Conservation (phyloP, 164 flowering plant genomes). For the Hamamelis virginiana region DNA sequence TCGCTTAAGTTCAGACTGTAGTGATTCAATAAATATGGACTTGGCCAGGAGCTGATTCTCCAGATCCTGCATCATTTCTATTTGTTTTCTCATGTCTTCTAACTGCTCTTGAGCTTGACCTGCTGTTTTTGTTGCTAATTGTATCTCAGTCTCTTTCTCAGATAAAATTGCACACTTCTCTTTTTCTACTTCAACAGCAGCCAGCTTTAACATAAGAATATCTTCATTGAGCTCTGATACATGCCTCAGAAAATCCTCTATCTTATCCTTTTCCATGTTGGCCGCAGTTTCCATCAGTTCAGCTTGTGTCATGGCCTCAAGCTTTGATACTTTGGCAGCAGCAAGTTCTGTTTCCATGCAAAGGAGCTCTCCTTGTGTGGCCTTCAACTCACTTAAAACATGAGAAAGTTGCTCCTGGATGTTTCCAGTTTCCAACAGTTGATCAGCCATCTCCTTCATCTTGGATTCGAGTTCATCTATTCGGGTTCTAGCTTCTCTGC, state of each 20-base stretch:
- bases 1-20: conserved; percentile 35
- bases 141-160: conserved; percentile 34
- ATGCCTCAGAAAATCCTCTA: conserved; percentile 34
- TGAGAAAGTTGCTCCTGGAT: conserved; percentile 29
- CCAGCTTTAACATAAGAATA: conserved; percentile 25
- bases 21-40: conserved; percentile 25
- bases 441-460: conserved; percentile 31
- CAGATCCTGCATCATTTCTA: conserved; percentile 27
- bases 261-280: conserved; percentile 32
- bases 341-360: conserved; percentile 33
- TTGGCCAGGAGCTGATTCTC: conserved; percentile 37
- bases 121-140: conserved; percentile 13
- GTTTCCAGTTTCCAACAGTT: conserved; percentile 23
- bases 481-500: conserved; percentile 21
- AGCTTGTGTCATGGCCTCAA: conserved; percentile 26
- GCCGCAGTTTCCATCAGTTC: conserved; percentile 33
- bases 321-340: conserved; percentile 28
- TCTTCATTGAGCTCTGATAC: conserved; percentile 43
- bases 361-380: conserved; percentile 32
- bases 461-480: conserved; percentile 38
- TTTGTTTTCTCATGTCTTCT: conserved; percentile 28
- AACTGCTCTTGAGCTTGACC: conserved; percentile 27
- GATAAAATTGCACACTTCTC: conserved; percentile 24
- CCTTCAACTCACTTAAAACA: conserved; percentile 29
- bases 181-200: conserved; percentile 36